Conservation (phyloP, 169 alveolate species). For the Plasmodium fragile region DNA sequence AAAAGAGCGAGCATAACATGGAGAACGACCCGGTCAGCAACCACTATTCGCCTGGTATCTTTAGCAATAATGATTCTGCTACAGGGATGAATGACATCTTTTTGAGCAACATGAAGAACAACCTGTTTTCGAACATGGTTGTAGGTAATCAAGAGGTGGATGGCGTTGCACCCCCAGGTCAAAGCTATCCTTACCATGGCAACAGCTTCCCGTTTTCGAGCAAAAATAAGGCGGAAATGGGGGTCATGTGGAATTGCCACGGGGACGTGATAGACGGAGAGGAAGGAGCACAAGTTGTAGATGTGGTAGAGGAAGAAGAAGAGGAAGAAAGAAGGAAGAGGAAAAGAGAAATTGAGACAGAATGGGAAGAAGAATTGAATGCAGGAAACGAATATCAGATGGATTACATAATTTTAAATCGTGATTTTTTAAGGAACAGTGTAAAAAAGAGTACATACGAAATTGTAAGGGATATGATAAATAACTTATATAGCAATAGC, state of each 20-base stretch:
- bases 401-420: not conserved
- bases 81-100: not conserved
- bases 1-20: not conserved
- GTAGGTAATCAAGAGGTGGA: not conserved
- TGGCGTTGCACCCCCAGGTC: not conserved
- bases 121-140: not conserved
- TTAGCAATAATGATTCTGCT: not conserved
- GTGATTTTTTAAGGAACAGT: not conserved
- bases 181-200: not conserved
- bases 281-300: not conserved
- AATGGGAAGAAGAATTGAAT: not conserved
- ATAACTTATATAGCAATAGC: conserved; percentile 7
- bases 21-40: not conserved
- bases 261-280: not conserved
- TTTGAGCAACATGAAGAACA: not conserved
- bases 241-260: not conserved
- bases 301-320: not conserved
- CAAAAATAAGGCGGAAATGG: not conserved
- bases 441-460: conserved; percentile 12
- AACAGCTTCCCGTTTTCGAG: not conserved
- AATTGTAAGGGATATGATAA: conserved; percentile 8
- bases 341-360: not conserved
- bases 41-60: not conserved
- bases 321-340: not conserved
- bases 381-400: not conserved